These are phyloP conservation scores for Lophiostoma macrostomum DNA, from an alignment of 495 filamentous ascomycete species.

Conservation along the genomic window DNA sequence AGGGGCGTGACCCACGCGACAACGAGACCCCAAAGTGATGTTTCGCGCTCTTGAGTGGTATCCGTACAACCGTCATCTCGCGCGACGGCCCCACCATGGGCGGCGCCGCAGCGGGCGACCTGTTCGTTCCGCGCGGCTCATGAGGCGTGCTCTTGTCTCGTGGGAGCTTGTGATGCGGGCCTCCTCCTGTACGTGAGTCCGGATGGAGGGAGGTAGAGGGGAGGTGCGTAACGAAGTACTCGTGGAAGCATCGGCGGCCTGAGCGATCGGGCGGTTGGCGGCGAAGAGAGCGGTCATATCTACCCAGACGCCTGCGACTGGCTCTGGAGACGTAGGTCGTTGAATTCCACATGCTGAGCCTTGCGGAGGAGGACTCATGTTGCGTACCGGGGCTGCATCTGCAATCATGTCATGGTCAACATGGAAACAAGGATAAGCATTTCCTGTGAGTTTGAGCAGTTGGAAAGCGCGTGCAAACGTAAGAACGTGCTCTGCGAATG, in stretches of 20 bases:
- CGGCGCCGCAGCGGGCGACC: constrained; percentile 39
- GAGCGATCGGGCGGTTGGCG: background rate
- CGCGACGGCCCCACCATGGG: constrained; percentile 45
- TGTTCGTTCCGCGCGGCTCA: constrained; percentile 53
- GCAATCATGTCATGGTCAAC: background rate
- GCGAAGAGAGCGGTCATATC: background rate
- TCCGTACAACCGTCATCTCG: constrained; percentile 95
- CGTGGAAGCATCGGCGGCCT: constrained; percentile 66
- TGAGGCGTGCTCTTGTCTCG: constrained; percentile 81
- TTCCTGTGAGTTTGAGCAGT: background rate
- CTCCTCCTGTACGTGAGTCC: constrained; percentile 62
- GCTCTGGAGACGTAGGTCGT: constrained; percentile 19
- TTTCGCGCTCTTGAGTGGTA: constrained; percentile 87
- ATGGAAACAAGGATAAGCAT: constrained; percentile 12
- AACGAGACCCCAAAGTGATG: constrained; percentile 86
- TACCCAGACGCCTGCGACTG: constrained; percentile 5
- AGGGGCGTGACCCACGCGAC: constrained; percentile 74
- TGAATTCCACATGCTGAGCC: constrained; percentile 30
- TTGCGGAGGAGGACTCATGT: constrained; percentile 18
- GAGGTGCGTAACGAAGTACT: constrained; percentile 95
- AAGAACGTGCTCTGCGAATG: too few species aligned
- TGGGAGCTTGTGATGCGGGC: constrained; percentile 78
- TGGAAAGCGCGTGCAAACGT: background rate
- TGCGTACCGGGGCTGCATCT: constrained; percentile 4
- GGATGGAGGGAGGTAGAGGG: constrained; percentile 92